Conservation (phyloP, 1,284 basidiomycete species). For the Ceratobasidium sp. region DNA sequence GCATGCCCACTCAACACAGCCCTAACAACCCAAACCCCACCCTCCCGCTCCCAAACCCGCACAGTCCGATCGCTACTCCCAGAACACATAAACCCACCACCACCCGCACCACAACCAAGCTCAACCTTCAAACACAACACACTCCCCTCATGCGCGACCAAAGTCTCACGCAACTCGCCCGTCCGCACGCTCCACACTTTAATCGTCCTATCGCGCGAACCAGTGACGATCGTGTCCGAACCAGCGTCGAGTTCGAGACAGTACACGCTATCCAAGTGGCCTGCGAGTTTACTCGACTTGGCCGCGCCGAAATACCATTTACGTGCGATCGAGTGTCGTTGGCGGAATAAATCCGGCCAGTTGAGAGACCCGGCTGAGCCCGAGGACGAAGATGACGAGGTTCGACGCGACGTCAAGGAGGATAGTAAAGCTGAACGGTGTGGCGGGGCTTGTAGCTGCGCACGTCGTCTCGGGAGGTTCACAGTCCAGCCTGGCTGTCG, state of each 20-base stretch:
- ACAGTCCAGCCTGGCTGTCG: slow-evolving; percentile 71
- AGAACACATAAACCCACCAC: slow-evolving; percentile 78
- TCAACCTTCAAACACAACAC: slow-evolving; percentile 87
- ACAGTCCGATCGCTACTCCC: slow-evolving; percentile 86
- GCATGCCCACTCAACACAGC: slow-evolving; percentile 77
- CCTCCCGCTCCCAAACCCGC: slow-evolving; percentile 77
- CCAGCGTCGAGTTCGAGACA: slow-evolving; percentile 78
- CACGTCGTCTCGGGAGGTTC: slow-evolving; percentile 57
- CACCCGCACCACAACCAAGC: slow-evolving; percentile 61
- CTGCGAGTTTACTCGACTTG: slow-evolving; percentile 58
- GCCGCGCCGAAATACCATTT: slow-evolving; percentile 40
- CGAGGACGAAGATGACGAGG: slow-evolving; percentile 28
- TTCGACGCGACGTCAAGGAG: slow-evolving; percentile 15
- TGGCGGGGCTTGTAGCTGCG: slow-evolving; percentile 30
- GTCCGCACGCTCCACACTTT: slow-evolving; percentile 82
- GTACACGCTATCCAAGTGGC: slow-evolving; percentile 72
- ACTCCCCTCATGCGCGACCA: slow-evolving; percentile 79
- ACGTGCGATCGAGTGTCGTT: slow-evolving; percentile 21
- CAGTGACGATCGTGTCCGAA: slow-evolving; percentile 80
- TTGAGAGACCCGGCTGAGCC: slow-evolving; percentile 31
- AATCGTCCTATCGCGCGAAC: slow-evolving; percentile 85
- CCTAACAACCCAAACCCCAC: slow-evolving; percentile 60
- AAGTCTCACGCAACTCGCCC: slow-evolving; percentile 74
- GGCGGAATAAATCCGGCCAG: slow-evolving; percentile 39
- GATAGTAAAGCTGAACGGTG: slow-evolving; percentile 13